Evolutionary conservation across 2,329 filamentous ascomycete species (phyloP).

Genomic region (Torrubiellomyces zombiae): DNA sequence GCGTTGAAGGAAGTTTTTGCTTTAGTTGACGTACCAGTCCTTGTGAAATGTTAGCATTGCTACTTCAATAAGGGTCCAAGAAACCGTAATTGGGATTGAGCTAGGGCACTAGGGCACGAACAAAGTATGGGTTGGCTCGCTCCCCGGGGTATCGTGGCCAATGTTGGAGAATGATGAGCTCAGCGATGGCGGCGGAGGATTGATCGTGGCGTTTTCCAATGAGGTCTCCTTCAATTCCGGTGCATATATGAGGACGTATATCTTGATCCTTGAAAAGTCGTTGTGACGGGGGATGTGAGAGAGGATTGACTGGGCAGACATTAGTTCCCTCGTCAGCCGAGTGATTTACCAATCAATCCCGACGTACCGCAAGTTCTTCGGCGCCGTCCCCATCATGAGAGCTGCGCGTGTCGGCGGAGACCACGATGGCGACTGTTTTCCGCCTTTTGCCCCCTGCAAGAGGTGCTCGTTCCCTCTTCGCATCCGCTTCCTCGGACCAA

Average conservation of each 20-base stretch:
- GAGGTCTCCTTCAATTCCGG: conserved; percentile 57
- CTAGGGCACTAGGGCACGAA: too few relatives aligned
- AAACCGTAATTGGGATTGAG: too few relatives aligned
- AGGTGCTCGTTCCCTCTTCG: conserved; percentile 33
- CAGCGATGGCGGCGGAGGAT: conserved; percentile 44
- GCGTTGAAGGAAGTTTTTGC: conserved; percentile 52
- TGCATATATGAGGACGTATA: conserved; percentile 83
- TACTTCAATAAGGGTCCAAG: too few relatives aligned
- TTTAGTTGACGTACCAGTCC: conserved; percentile 26
- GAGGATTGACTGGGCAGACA: conserved; percentile 50
- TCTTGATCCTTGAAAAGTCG: conserved; percentile 54
- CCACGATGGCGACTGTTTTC: conserved; percentile 74
- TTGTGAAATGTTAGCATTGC: too few relatives aligned
- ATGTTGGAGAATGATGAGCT: conserved; percentile 84
- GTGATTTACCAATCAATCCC: too few relatives aligned
- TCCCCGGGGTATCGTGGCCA: conserved; percentile 43
- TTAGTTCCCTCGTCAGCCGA: conserved; percentile 5
- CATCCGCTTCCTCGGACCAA: conserved; percentile 81
- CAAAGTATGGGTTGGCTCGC: conserved; percentile 25
- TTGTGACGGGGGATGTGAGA: conserved; percentile 71
- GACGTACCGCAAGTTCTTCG: conserved; percentile 68
- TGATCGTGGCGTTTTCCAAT: conserved; percentile 33
- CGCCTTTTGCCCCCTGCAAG: conserved; percentile 30
- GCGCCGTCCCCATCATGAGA: conserved; percentile 42
- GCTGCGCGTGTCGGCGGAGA: conserved; percentile 57